Percentiles rank a stretch among this genome's conserved stretches.
Conservation (phyloP, 2,329 filamentous ascomycete species). For the Diaporthe humulicola region DNA sequence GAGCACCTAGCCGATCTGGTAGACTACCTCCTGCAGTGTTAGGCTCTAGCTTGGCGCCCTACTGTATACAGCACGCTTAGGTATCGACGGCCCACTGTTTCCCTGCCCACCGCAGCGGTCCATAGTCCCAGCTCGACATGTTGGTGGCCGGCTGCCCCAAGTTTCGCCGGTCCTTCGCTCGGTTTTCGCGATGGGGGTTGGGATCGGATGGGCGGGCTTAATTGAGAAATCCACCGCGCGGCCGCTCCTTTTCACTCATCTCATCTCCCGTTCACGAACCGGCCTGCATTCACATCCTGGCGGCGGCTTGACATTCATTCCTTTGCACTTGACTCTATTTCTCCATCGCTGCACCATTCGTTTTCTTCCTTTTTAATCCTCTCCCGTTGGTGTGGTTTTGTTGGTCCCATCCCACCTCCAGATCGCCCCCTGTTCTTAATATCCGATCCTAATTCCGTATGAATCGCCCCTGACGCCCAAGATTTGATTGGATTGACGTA, state of each 20-base stretch:
- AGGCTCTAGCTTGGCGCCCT: background rate
- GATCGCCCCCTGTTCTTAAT: slow-evolving; percentile 34
- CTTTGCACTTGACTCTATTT: slow-evolving; percentile 2
- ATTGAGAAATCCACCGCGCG: slow-evolving; percentile 10
- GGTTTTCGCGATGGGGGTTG: slow-evolving; percentile 8
- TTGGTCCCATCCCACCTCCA: slow-evolving; percentile 21
- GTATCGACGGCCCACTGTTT: slow-evolving; percentile 2
- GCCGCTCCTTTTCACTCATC: slow-evolving; percentile 10
- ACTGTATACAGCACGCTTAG: background rate
- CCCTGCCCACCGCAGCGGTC: background rate
- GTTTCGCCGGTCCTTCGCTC: slow-evolving; percentile 14
- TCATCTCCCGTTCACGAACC: slow-evolving; percentile 6
- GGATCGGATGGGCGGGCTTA: background rate
- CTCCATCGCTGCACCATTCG: slow-evolving; percentile 8
- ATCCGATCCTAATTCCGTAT: slow-evolving; percentile 35
- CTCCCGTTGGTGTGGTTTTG: background rate
- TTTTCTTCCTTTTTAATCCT: background rate
- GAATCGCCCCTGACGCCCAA: slow-evolving; percentile 36
- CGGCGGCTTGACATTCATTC: background rate
- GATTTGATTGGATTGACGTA: slow-evolving; percentile 35
- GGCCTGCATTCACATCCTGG: slow-evolving; percentile 3
- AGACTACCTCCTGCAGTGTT: too few species aligned
- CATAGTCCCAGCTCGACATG: background rate
- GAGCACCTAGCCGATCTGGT: background rate
- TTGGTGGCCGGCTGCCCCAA: background rate